Conservation (phyloP, 805 yeast species). For the Hanseniaspora thailandica region DNA sequence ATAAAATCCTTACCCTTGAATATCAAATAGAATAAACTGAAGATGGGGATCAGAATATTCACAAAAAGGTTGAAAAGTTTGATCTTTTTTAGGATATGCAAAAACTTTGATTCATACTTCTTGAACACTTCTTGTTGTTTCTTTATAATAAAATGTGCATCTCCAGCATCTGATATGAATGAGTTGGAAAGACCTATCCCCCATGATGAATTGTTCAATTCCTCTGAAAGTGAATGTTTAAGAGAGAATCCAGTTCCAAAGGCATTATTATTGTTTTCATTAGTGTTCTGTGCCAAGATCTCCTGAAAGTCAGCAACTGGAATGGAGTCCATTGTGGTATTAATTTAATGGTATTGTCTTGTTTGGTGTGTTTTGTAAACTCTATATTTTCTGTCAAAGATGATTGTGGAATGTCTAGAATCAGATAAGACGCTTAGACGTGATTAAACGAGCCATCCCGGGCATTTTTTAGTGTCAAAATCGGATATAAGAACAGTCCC, state of each 20-base stretch:
- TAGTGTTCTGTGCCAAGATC: neutral
- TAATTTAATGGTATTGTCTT: too few relatives aligned
- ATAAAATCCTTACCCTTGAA: conserved; percentile 18
- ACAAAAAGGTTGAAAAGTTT: conserved; percentile 20
- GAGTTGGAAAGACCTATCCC: conserved; percentile 10
- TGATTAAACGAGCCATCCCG: too few relatives aligned
- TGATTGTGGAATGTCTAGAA: too few relatives aligned
- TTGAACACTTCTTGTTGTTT: conserved; percentile 11
- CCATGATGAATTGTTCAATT: conserved; percentile 3
- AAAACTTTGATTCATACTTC: conserved; percentile 20
- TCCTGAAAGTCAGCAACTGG: conserved; percentile 7
- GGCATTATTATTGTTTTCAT: neutral
- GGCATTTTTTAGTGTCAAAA: too few relatives aligned
- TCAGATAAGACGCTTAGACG: too few relatives aligned
- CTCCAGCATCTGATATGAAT: neutral
- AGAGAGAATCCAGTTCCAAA: neutral
- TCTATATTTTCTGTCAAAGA: neutral
- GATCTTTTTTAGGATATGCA: conserved; percentile 23
- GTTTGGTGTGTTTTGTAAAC: too few relatives aligned
- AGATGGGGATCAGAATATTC: conserved; percentile 22
- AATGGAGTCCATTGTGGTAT: neutral
- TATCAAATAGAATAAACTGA: conserved; percentile 21
- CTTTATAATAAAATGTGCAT: conserved; percentile 2
- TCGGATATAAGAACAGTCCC: too few relatives aligned
- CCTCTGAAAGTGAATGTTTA: neutral